Evolutionary conservation across 306 rosid species (phyloP), one percentile per base, ranked within the genome.

Genomic region (Argentina anserina): DNA sequence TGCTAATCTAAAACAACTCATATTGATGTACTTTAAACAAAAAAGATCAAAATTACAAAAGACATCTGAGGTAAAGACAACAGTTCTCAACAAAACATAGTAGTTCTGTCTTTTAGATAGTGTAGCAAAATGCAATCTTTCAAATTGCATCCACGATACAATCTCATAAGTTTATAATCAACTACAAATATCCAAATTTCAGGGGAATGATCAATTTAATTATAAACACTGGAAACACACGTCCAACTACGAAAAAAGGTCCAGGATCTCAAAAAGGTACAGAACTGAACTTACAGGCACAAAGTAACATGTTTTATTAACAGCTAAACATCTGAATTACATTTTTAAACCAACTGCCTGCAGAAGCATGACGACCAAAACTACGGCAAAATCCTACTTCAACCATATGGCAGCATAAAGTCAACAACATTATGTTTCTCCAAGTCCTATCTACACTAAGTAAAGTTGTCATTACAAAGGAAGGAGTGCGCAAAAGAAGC

Each of bases 311-410:
- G 69, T 23, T 58, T 63, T 36, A 63, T 66, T 74, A 25, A 70
- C 71, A 11, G 43, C 29, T 4, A 79, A 76, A 82, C 74, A 84
- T 71, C 76, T 71, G 40, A 64, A 66, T 12, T 50, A 66, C n/a
- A n/a, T n/a, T 36, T 56, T 75, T 66, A 87, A 65, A 78, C 52
- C 79, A 42, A 28, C 80, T 60, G 74, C 83, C 69, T 62, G 75
- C 78, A 58, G 42, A 69, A 70, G 71, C 55, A 60, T 36, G 75
- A 72, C 60, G 60, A 21, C 42, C 37, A 36, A 36, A 28, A 52
- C 40, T 70, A 15, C n/a, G 34, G 33, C 13, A 14, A 21, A 70
- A 52, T 25, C 8, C 25, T 15, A 37, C 18, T 36, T 36, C 65
- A 53, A 36, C 60, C 65, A 70, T 15, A 34, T 14, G 18, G 34